These are phyloP conservation scores for Eremomyces bilateralis DNA, from an alignment of 495 filamentous ascomycete genomes.

Conservation along the genomic window DNA sequence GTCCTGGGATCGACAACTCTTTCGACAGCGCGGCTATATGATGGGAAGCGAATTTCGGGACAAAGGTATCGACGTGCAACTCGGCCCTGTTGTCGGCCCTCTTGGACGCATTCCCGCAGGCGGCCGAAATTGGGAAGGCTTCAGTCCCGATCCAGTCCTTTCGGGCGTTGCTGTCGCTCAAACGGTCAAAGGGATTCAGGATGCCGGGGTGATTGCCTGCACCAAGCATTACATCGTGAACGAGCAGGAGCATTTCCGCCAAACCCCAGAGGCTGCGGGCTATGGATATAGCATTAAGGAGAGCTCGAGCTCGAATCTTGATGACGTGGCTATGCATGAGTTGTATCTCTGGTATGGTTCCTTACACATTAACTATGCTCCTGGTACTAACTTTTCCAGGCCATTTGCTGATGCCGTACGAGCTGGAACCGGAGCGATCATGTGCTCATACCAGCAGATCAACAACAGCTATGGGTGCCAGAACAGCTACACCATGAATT, in stretches of 20 bases:
- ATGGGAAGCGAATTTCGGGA: conserved; percentile 19
- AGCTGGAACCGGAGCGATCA: conserved; percentile 25
- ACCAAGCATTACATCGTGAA: conserved; percentile 22
- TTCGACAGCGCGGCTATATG: conserved; percentile 18
- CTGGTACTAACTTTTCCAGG: conserved; percentile 16
- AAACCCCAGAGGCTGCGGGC: conserved; percentile 35
- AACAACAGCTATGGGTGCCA: conserved; percentile 51
- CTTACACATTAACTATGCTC: conserved; percentile 20
- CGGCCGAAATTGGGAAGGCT: conserved; percentile 74
- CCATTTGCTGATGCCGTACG: conserved; percentile 41
- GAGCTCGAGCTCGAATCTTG: conserved; percentile 57
- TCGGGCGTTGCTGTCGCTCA: conserved; percentile 19
- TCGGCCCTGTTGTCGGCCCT: conserved; percentile 82
- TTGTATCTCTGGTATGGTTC: conserved; percentile 54
- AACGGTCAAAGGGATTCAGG: conserved; percentile 21
- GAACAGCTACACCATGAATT: conserved; percentile 56
- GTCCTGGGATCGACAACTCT: conserved; percentile 19
- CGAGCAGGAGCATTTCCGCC: conserved; percentile 48
- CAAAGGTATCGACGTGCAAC: conserved; percentile 46
- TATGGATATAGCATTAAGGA: conserved; percentile 45
- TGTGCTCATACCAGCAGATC: conserved; percentile 87
- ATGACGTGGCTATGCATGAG: conserved; percentile 90
- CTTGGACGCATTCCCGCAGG: conserved; percentile 24
- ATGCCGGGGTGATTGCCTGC: conserved; percentile 19
- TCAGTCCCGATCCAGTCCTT: conserved; percentile 22